Conservation (phyloP, 495 filamentous ascomycete genomes). For the Sphaerosporella brunnea region DNA sequence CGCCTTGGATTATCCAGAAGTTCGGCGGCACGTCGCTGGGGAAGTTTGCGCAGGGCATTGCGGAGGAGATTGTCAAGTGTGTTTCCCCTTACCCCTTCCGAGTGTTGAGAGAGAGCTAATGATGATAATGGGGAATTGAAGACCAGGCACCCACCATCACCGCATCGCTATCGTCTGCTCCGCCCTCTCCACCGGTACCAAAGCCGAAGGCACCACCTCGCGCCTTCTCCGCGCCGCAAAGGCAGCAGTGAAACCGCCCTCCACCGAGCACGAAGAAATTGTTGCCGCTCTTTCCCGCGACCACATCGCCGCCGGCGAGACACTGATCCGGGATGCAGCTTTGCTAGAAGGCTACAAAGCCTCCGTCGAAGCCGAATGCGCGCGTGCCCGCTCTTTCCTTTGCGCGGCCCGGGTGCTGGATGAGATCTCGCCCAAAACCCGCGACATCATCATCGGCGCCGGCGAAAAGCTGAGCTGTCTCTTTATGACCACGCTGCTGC, state of each 20-base stretch:
- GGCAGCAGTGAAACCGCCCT: slow-evolving; percentile 44
- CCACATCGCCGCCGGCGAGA: slow-evolving; percentile 50
- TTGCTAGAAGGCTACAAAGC: slow-evolving; percentile 39
- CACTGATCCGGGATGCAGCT: slow-evolving; percentile 42
- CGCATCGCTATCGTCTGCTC: slow-evolving; percentile 85
- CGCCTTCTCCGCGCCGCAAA: slow-evolving; percentile 62
- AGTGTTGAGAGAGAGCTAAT: background rate
- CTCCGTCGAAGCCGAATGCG: slow-evolving; percentile 59
- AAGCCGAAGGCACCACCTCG: slow-evolving; percentile 86
- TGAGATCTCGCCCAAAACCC: slow-evolving; percentile 60
- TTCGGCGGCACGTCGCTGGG: slow-evolving; percentile 73
- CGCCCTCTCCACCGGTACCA: slow-evolving; percentile 76
- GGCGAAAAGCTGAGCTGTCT: slow-evolving; percentile 87
- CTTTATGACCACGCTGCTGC: slow-evolving; percentile 66
- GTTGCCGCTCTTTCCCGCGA: slow-evolving; percentile 60
- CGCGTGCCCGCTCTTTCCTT: slow-evolving; percentile 39
- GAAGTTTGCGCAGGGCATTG: slow-evolving; percentile 58
- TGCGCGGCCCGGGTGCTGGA: slow-evolving; percentile 37
- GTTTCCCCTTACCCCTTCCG: slow-evolving; percentile 11
- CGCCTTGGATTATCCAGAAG: slow-evolving; percentile 64
- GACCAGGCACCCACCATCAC: slow-evolving; percentile 45
- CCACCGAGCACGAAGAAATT: slow-evolving; percentile 43
- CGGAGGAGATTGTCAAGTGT: slow-evolving; percentile 58
- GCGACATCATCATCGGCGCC: slow-evolving; percentile 78
- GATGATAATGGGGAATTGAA: slow-evolving; percentile 24